Conservation (phyloP, 1,284 basidiomycete genomes). For the Somion occarium region DNA sequence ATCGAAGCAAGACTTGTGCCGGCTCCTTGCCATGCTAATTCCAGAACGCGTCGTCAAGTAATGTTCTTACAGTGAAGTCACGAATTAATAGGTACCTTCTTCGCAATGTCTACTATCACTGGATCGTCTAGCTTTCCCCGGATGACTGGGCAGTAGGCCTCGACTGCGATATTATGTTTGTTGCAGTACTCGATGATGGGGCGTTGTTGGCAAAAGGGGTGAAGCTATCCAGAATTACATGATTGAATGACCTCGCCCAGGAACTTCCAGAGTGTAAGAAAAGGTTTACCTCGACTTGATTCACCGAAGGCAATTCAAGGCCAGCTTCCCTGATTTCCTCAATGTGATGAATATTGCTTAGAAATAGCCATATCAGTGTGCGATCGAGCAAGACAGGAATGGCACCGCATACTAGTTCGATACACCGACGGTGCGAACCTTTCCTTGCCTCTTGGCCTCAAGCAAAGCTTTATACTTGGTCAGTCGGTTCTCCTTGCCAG, state of each 20-base stretch:
- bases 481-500: conserved; percentile 38
- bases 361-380: conserved; percentile 27
- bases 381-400: neutral
- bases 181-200: conserved; percentile 76
- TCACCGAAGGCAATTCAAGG: conserved; percentile 64
- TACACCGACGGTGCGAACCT: conserved; percentile 53
- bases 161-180: conserved; percentile 61
- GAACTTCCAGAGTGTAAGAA: too few species aligned
- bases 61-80: neutral
- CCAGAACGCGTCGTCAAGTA: neutral
- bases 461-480: conserved; percentile 41
- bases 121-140: conserved; percentile 39
- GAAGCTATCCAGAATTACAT: conserved; percentile 52
- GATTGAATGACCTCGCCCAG: neutral
- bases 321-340: conserved; percentile 66
- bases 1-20: conserved; percentile 62
- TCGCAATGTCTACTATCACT: conserved; percentile 36
- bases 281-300: conserved; percentile 69
- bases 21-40: conserved; percentile 39
- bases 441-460: conserved; percentile 43
- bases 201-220: conserved; percentile 81
- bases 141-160: conserved; percentile 58
- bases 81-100: conserved; percentile 24
- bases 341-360: conserved; percentile 60
- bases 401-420: conserved; percentile 51